These are phyloP conservation scores for Talaromyces atroroseus DNA, from an alignment of 2,329 filamentous ascomycete species.

Conservation along the genomic window DNA sequence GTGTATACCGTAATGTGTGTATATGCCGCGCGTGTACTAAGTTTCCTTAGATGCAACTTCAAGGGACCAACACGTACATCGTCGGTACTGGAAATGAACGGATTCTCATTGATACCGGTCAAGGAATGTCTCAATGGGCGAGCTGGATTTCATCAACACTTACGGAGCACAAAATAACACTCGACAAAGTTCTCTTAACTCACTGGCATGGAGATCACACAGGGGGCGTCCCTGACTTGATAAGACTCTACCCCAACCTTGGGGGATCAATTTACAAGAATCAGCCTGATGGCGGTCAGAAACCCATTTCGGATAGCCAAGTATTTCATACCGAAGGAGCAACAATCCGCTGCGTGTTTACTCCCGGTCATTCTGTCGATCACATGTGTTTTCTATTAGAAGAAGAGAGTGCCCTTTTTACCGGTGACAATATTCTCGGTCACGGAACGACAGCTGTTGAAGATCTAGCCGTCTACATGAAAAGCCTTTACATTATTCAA, in stretches of 20 bases:
- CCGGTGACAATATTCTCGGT: constrained; percentile 73
- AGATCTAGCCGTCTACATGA: constrained; percentile 35
- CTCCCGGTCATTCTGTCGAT: constrained; percentile 66
- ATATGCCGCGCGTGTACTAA: too few relatives aligned
- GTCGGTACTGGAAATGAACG: constrained; percentile 31
- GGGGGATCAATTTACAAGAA: constrained; percentile 33
- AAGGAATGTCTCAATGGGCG: neutral
- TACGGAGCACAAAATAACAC: neutral
- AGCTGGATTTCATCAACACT: neutral
- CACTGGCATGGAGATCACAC: constrained; percentile 45
- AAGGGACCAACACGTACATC: constrained; percentile 37
- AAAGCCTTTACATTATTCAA: constrained; percentile 29
- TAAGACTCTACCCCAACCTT: constrained; percentile 27
- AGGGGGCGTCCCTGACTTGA: constrained; percentile 37
- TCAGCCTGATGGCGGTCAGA: constrained; percentile 24
- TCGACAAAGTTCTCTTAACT: constrained; percentile 30
- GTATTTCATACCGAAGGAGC: constrained; percentile 36
- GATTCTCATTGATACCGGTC: constrained; percentile 33
- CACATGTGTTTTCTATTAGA: constrained; percentile 69
- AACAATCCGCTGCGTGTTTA: constrained; percentile 39
- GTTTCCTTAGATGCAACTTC: neutral
- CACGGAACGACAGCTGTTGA: constrained; percentile 42
- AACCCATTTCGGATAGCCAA: constrained; percentile 33
- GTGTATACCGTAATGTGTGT: neutral
- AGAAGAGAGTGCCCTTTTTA: constrained; percentile 71